phyloP scores from a whole-genome alignment of 352 stramenopile genomes.

The Globisporangium viniferum region DNA sequence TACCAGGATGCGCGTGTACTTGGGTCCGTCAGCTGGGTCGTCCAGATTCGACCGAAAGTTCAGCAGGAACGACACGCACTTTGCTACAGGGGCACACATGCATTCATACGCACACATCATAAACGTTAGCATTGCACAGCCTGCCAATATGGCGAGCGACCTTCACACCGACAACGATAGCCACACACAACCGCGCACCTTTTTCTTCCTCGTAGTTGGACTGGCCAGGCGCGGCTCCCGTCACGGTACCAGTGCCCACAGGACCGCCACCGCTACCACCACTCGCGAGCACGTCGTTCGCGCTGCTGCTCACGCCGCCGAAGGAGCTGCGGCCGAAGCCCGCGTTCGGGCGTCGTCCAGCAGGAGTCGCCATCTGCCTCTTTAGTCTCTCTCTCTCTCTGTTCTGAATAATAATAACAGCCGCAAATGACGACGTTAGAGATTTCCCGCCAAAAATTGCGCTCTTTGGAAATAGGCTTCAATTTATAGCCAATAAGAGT shows the following conservation, averaged over 20 bases:
- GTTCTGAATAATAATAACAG: neutral
- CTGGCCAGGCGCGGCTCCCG: slow-evolving; percentile 12
- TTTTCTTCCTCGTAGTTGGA: slow-evolving; percentile 56
- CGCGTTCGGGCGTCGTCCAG: slow-evolving; percentile 10
- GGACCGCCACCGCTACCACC: neutral
- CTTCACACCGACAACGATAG: neutral
- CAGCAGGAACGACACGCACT: slow-evolving; percentile 70
- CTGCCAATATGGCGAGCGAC: neutral
- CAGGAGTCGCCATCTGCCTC: slow-evolving; percentile 4
- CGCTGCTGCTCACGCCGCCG: slow-evolving; percentile 8
- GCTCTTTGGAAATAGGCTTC: neutral
- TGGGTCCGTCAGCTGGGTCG: slow-evolving; percentile 51
- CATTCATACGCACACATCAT: neutral
- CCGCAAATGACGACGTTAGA: neutral
- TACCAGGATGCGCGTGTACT: slow-evolving; percentile 83
- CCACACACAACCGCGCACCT: slow-evolving; percentile 21
- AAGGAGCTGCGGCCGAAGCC: slow-evolving; percentile 11
- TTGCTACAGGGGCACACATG: slow-evolving; percentile 32
- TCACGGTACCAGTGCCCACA: neutral
- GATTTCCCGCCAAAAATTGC: neutral
- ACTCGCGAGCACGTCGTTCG: slow-evolving; percentile 14
- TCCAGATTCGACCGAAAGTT: slow-evolving; percentile 79
- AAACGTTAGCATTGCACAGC: neutral
- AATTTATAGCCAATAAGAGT: neutral
- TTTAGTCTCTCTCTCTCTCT: neutral